These are phyloP conservation scores for Tulasnella sp. DNA, from an alignment of 768 basidiomycete genomes.

Conservation along the genomic window DNA sequence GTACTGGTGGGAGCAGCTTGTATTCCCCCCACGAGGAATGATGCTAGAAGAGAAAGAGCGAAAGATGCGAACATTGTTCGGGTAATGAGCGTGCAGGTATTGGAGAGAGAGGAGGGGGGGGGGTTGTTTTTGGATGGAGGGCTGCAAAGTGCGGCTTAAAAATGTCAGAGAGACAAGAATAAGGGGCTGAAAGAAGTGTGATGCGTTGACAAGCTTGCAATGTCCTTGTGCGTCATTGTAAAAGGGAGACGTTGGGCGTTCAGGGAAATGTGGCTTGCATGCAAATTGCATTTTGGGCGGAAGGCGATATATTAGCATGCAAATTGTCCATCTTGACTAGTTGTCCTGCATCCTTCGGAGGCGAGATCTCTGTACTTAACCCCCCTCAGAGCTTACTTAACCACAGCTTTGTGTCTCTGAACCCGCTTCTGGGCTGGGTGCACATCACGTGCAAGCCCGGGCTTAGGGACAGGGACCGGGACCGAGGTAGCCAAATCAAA, in stretches of 20 bases:
- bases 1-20: background rate
- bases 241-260: too few species aligned
- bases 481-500: background rate
- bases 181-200: too few species aligned
- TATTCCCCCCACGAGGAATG: background rate
- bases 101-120: background rate
- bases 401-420: too few species aligned
- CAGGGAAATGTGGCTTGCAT: too few species aligned
- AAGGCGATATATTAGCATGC: too few species aligned
- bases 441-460: background rate
- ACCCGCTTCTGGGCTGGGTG: background rate
- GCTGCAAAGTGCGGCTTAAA: background rate
- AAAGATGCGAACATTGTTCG: background rate
- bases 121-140: background rate
- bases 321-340: too few species aligned
- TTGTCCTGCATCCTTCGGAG: too few species aligned
- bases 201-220: too few species aligned
- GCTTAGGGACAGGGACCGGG: background rate
- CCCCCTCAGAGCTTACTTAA: too few species aligned
- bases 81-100: background rate
- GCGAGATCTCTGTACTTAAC: too few species aligned
- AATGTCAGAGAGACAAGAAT: background rate
- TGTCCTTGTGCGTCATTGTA: too few species aligned
- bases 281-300: too few species aligned
- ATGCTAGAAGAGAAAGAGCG: background rate